A percentile compares a stretch with the other conserved stretches of the same genome.
These are phyloP conservation scores for Poa pratensis DNA, from an alignment of 176 grass and related monocot genomes.

Conservation along the genomic window DNA sequence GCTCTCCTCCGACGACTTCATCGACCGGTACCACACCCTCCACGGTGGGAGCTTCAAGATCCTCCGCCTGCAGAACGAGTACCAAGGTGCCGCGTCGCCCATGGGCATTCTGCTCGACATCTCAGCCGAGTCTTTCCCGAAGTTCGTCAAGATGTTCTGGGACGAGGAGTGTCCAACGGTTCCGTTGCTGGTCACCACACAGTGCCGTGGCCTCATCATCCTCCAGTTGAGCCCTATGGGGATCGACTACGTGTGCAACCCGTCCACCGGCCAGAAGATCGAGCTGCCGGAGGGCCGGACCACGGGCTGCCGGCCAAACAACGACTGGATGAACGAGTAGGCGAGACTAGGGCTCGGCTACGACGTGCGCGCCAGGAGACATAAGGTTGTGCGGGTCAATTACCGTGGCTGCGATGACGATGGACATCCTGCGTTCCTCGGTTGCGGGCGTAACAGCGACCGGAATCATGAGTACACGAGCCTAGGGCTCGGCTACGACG, in stretches of 20 bases:
- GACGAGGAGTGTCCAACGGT: background rate
- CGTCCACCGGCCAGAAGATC: background rate
- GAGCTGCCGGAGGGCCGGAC: conserved; percentile 13
- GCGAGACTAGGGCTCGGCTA: background rate
- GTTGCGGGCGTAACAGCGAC: background rate
- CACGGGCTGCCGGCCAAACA: background rate
- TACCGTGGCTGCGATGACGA: background rate
- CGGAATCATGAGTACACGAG: background rate
- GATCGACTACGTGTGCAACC: conserved; percentile 2
- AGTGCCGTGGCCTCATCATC: conserved; percentile 25
- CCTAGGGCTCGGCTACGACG: conserved; percentile 1
- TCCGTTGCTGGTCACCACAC: background rate
- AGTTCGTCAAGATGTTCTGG: background rate
- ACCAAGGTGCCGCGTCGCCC: background rate
- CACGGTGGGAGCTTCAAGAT: background rate
- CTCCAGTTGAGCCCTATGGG: background rate
- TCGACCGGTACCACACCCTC: background rate
- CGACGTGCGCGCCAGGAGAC: background rate
- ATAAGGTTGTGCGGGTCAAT: background rate
- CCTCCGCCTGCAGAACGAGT: background rate
- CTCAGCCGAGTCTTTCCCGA: background rate
- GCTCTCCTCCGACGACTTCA: conserved; percentile 10
- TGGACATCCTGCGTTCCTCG: background rate
- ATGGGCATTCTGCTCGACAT: background rate
- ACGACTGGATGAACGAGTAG: background rate